Conservation (phyloP, 306 rosid genomes). For the Crataegus laevigata region DNA sequence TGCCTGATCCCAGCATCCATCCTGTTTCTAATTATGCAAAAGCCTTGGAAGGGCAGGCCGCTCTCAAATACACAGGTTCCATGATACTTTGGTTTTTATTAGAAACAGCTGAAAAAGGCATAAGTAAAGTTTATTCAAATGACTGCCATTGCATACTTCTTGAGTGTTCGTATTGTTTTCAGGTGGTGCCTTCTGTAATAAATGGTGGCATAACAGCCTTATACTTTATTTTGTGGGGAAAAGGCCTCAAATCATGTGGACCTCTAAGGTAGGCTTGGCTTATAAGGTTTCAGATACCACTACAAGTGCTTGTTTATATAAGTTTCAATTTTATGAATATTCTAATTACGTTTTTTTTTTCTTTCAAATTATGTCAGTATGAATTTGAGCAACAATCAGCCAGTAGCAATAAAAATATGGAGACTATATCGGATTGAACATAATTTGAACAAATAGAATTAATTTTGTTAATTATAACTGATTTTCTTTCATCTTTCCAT, state of each 20-base stretch:
- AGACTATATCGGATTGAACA: not conserved
- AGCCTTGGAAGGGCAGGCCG: constrained; percentile 98
- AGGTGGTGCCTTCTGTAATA: constrained; percentile 93
- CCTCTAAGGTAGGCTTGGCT: constrained; percentile 69
- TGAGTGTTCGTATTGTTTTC: constrained; percentile 22
- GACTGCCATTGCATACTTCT: constrained; percentile 13
- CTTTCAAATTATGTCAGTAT: not conserved
- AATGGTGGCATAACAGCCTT: constrained; percentile 91
- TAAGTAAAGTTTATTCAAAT: not conserved
- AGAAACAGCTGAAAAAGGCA: not conserved
- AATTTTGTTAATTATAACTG: not conserved
- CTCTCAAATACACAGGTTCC: constrained; percentile 82
- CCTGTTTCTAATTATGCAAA: constrained; percentile 74
- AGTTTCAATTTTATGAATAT: not conserved
- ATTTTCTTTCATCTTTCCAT: constrained; percentile 12
- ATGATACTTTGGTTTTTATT: not conserved
- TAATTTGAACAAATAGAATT: constrained; percentile 4
- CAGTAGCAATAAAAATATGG: not conserved
- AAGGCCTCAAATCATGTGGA: constrained; percentile 97
- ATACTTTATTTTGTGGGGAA: constrained; percentile 90
- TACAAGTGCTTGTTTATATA: not conserved
- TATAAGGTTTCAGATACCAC: constrained; percentile 2
- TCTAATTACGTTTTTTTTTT: not conserved
- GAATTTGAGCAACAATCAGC: constrained; percentile 1
- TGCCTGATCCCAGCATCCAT: constrained; percentile 77